Evolutionary conservation across 441 rosid genomes (phyloP), one percentile per base, ranked within the genome.

Genomic region (Mallotus repandus): DNA sequence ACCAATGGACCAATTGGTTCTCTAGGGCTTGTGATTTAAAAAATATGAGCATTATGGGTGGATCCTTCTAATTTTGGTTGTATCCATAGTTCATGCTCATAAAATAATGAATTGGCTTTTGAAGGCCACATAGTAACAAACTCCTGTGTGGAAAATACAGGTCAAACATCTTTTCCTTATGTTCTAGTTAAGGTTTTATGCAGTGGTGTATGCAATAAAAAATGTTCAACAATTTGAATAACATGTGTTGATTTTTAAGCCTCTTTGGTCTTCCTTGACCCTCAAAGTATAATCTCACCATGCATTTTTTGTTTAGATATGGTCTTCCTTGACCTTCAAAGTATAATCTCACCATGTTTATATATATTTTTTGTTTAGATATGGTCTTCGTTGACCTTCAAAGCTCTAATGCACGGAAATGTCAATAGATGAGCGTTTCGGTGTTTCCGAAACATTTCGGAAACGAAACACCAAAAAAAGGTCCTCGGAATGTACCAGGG

Each of bases 81-180:
- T 71, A 68, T 81, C 89, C 91, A 83, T 84, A 83, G 89, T 86
- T 83, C 73, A 73, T 81, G 89, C 92, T 89, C 92, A 88, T 66
- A 89, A 72, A 88, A 77, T 77, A 79, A 80, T 76, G 22, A 76
- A 62, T 78, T 89, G 93, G 91, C 89, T 86, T 54, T 74, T 60
- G 93, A 85, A 87, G 93, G 86, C 89, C 79, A 81, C 92, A 88
- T 81, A 79, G 81, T 78, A 61, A 71, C 78, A 87, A 89, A 75
- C 62, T 78, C 68, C 82, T 81, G 85, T 88, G 93, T 88, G 89
- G 96, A 89, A 89, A 87, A 87, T 87, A 90, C 89, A 89, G 86
- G 91, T 81, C 96, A 84, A 74, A 88, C 84, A 88, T 82, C 66
- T 43, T 68, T 62, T 41, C 69, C 16, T 43, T 67, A 14, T 61